Evolutionary conservation across 179 eudicot species (phyloP), one percentile per base, ranked within the genome.

Genomic region (Carnegiea gigantea): DNA sequence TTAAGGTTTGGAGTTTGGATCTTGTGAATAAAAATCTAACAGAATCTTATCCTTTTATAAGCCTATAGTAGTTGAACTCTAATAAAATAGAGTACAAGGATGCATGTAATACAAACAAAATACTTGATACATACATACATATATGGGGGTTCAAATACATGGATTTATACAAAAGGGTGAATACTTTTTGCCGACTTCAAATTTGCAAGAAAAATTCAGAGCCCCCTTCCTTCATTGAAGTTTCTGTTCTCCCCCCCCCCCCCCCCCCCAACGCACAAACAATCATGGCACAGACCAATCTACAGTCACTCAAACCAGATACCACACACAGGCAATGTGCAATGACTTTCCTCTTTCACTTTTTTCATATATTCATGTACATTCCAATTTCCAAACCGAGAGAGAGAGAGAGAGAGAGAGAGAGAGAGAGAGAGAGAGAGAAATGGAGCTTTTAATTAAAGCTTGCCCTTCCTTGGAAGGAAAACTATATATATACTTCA

Each of bases 241-340:
- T n/a, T 62, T 62, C 30, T n/a, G n/a, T n/a, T n/a, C n/a, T n/a
- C n/a, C n/a, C n/a, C n/a, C n/a, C n/a, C n/a, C n/a, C n/a, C n/a
- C n/a, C n/a, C n/a, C n/a, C n/a, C n/a, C n/a, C n/a, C n/a, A n/a
- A n/a, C 38, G 84, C 84, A 82, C 84, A 57, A 21, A 82, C 77
- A 54, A 70, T 46, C 62, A 82, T 82, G 84, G 24, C 70, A 70
- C 44, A 6, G 24, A 82, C 12, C 46, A 59, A 30, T 80, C 48
- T 78, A 72, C 64, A 44, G 73, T 82, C 73, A 72, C 78, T 26
- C 44, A 53, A 53, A 53, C 80, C 48, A 78, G 78, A 82, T 82
- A 77, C 40, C 74, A 51, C 78, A 82, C 84, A 70, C 73, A 81
- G 60, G 84, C 84, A 82, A 72, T 73, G 84, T 78, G 81, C 81